These are phyloP conservation scores for Lactarius akahatsu DNA, from an alignment of 768 basidiomycete genomes.

Conservation along the genomic window DNA sequence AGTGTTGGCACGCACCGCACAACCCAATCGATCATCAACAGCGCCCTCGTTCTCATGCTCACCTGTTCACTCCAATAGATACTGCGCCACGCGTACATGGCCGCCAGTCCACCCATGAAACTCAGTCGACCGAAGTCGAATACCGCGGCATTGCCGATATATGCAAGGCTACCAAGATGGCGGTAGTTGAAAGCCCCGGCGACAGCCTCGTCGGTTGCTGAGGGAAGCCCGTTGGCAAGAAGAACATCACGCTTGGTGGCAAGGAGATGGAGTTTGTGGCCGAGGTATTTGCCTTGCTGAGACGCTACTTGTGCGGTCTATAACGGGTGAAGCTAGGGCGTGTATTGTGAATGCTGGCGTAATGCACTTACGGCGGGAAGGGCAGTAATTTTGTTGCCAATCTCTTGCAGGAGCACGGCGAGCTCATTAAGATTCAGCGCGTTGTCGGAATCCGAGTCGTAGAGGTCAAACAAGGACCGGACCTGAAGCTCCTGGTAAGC, in stretches of 20 bases:
- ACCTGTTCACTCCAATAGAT: constrained; percentile 99
- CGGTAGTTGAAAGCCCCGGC: constrained; percentile 74
- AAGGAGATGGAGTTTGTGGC: constrained; percentile 77
- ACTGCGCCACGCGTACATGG: constrained; percentile 95
- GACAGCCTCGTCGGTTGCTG: constrained; percentile 62
- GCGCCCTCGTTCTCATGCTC: constrained; percentile 76
- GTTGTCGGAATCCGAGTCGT: constrained; percentile 86
- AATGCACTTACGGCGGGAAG: constrained; percentile 73
- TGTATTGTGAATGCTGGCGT: not conserved
- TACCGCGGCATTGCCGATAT: constrained; percentile 92
- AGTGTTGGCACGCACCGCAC: constrained; percentile 46
- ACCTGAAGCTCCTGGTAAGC: constrained; percentile 41
- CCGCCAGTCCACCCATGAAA: constrained; percentile 86
- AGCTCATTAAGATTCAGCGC: constrained; percentile 86
- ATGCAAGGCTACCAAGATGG: constrained; percentile 61
- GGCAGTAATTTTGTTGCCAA: constrained; percentile 87
- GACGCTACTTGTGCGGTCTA: constrained; percentile 98
- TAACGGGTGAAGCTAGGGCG: constrained; percentile 1
- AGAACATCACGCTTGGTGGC: constrained; percentile 52
- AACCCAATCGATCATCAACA: constrained; percentile 98
- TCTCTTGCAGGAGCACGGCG: constrained; percentile 74
- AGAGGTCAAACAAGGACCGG: constrained; percentile 81
- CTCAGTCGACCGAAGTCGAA: constrained; percentile 83
- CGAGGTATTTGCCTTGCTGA: constrained; percentile 95
- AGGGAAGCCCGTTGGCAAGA: constrained; percentile 45